Evolutionary conservation across 2,329 filamentous ascomycete genomes (phyloP).

Genomic region (Septoria linicola): DNA sequence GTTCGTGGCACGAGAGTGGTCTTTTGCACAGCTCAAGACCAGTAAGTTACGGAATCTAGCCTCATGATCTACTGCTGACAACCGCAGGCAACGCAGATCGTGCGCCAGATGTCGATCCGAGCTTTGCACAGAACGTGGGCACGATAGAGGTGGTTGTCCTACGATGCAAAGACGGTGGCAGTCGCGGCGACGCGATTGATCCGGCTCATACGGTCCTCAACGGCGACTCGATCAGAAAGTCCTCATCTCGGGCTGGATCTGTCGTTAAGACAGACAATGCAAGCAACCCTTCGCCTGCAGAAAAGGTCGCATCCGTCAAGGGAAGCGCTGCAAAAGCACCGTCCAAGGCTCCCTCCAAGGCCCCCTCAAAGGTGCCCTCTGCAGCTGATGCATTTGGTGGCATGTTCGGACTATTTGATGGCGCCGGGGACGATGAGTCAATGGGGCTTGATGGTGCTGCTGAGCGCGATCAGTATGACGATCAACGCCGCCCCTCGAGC

Average conservation of each 20-base stretch:
- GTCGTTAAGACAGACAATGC: not conserved
- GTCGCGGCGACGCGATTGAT: constrained; percentile 10
- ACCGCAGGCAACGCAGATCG: constrained; percentile 41
- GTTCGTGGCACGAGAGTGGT: constrained; percentile 55
- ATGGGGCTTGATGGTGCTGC: constrained; percentile 10
- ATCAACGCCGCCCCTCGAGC: not conserved
- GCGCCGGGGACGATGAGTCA: constrained; percentile 31
- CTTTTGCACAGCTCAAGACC: constrained; percentile 51
- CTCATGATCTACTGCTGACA: constrained; percentile 18
- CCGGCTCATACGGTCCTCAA: constrained; percentile 4
- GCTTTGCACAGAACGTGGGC: constrained; percentile 44
- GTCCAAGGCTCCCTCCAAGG: not conserved
- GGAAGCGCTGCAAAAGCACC: constrained; percentile 12
- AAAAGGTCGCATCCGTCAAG: constrained; percentile 17
- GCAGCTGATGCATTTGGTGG: constrained; percentile 25
- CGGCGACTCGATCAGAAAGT: not conserved
- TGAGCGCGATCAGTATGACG: constrained; percentile 4
- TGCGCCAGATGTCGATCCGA: constrained; percentile 36
- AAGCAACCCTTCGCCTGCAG: constrained; percentile 7
- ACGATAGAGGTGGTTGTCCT: constrained; percentile 51
- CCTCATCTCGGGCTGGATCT: constrained; percentile 1
- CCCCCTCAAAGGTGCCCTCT: constrained; percentile 17
- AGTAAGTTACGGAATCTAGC: constrained; percentile 37
- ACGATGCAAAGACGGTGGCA: constrained; percentile 38
- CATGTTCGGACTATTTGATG: constrained; percentile 38